A percentile compares a stretch with the other conserved stretches of the same genome.
Evolutionary conservation across 2,329 filamentous ascomycete species (phyloP).

Genomic region (Talaromyces sp.): DNA sequence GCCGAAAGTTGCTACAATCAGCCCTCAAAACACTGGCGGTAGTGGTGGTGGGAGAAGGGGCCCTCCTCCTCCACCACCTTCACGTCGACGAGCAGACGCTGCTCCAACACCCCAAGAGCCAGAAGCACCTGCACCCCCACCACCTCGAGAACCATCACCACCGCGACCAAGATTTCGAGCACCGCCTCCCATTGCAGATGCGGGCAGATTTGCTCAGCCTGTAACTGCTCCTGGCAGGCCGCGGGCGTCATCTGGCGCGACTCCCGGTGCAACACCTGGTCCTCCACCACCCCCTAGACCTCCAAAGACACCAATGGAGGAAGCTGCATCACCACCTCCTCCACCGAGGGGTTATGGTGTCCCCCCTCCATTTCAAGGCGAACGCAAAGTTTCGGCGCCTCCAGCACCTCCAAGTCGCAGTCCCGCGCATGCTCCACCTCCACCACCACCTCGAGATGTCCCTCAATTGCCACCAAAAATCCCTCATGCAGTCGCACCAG

Average conservation of each 20-base stretch:
- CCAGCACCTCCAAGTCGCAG: slow-evolving; percentile 73
- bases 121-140: slow-evolving; percentile 56
- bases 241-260: slow-evolving; percentile 47
- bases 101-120: slow-evolving; percentile 41
- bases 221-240: slow-evolving; percentile 48
- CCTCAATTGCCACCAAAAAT: slow-evolving; percentile 41
- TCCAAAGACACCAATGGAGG: slow-evolving; percentile 68
- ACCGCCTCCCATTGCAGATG: slow-evolving; percentile 83
- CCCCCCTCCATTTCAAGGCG: slow-evolving; percentile 70
- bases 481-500: slow-evolving; percentile 32
- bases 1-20: slow-evolving; percentile 47
- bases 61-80: slow-evolving; percentile 57
- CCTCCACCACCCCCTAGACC: slow-evolving; percentile 67
- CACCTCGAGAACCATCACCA: slow-evolving; percentile 69
- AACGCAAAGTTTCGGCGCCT: slow-evolving; percentile 59
- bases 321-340: slow-evolving; percentile 51
- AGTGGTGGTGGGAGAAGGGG: slow-evolving; percentile 51
- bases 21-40: slow-evolving; percentile 60
- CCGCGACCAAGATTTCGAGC: slow-evolving; percentile 72
- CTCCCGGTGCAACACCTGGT: slow-evolving; percentile 54
- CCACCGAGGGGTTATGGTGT: slow-evolving; percentile 60
- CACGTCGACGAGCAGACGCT: slow-evolving; percentile 44
- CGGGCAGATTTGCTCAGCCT: slow-evolving; percentile 74
- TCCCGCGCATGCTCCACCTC: slow-evolving; percentile 62
- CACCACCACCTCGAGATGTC: slow-evolving; percentile 55